A percentile compares a stretch with the other conserved stretches of the same genome.
Conservation (phyloP, 176 grass and related monocot species). For the Juncus effusus region DNA sequence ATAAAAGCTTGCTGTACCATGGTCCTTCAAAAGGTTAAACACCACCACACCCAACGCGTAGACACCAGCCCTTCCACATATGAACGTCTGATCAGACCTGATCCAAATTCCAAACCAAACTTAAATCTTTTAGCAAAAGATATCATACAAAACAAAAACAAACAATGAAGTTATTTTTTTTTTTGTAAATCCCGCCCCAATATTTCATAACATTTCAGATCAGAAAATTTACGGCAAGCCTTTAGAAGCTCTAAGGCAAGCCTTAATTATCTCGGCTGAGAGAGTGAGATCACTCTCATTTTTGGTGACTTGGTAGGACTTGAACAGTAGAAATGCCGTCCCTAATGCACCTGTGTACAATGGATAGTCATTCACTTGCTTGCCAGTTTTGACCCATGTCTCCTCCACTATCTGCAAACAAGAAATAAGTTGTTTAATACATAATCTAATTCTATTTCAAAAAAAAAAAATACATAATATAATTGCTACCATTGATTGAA, state of each 20-base stretch:
- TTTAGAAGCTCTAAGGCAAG: constrained; percentile 47
- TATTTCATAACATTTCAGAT: background rate
- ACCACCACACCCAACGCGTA: constrained; percentile 76
- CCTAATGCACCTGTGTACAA: constrained; percentile 79
- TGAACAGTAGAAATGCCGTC: constrained; percentile 84
- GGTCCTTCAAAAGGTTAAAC: constrained; percentile 42
- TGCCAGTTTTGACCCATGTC: constrained; percentile 46
- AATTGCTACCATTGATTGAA: too few relatives aligned
- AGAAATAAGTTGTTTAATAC: too few relatives aligned
- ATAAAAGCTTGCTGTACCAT: constrained; percentile 41
- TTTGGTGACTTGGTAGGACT: constrained; percentile 62
- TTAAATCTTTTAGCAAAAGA: too few relatives aligned
- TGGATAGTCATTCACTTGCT: constrained; percentile 56
- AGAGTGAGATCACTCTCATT: constrained; percentile 46
- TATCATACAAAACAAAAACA: too few relatives aligned
- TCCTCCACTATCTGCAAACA: constrained; percentile 65
- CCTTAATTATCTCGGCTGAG: constrained; percentile 47
- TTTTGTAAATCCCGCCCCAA: background rate
- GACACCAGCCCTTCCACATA: constrained; percentile 70
- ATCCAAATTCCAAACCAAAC: background rate
- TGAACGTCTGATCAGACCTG: constrained; percentile 82
- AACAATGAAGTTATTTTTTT: background rate
- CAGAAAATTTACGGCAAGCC: constrained; percentile 53
- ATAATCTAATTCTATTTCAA: too few relatives aligned
- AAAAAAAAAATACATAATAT: too few relatives aligned